phyloP scores from a whole-genome alignment of 2,329 filamentous ascomycete genomes.

The Penicillium sp. region DNA sequence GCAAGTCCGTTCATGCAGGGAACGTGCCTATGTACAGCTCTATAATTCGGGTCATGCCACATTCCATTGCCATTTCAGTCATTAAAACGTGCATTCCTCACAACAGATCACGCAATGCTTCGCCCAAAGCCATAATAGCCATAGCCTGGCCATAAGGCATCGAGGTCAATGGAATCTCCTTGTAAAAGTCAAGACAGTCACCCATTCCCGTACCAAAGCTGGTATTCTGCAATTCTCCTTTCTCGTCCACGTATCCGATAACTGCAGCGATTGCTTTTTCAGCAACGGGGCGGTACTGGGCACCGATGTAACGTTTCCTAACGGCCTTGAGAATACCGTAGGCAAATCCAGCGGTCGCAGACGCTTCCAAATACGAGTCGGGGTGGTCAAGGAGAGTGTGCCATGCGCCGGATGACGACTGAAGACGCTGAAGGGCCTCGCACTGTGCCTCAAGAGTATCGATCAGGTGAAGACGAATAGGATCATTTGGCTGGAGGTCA shows the following conservation, averaged over 20 bases:
- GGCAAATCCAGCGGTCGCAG: slow-evolving; percentile 76
- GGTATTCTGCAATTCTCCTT: slow-evolving; percentile 70
- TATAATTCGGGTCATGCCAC: not conserved
- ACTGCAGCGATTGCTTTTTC: slow-evolving; percentile 67
- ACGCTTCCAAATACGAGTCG: slow-evolving; percentile 73
- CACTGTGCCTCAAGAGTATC: slow-evolving; percentile 66
- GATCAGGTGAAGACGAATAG: slow-evolving; percentile 53
- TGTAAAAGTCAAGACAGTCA: slow-evolving; percentile 69
- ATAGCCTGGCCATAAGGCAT: slow-evolving; percentile 86
- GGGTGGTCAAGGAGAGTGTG: slow-evolving; percentile 69
- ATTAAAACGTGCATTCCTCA: slow-evolving; percentile 19
- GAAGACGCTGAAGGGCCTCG: slow-evolving; percentile 60
- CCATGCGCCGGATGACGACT: slow-evolving; percentile 66
- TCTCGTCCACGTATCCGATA: slow-evolving; percentile 61
- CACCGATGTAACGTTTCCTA: slow-evolving; percentile 65
- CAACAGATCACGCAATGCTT: slow-evolving; percentile 64
- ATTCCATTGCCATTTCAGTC: not conserved
- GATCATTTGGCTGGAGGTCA: slow-evolving; percentile 58
- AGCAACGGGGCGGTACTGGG: slow-evolving; percentile 60
- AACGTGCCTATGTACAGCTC: not conserved
- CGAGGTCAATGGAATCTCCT: slow-evolving; percentile 70
- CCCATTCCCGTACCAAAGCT: slow-evolving; percentile 82
- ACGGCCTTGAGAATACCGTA: slow-evolving; percentile 75
- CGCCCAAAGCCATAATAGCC: slow-evolving; percentile 77
- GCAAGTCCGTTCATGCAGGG: not conserved